phyloP scores from a whole-genome alignment of 169 alveolate genomes.

The Eimeria tenella region DNA sequence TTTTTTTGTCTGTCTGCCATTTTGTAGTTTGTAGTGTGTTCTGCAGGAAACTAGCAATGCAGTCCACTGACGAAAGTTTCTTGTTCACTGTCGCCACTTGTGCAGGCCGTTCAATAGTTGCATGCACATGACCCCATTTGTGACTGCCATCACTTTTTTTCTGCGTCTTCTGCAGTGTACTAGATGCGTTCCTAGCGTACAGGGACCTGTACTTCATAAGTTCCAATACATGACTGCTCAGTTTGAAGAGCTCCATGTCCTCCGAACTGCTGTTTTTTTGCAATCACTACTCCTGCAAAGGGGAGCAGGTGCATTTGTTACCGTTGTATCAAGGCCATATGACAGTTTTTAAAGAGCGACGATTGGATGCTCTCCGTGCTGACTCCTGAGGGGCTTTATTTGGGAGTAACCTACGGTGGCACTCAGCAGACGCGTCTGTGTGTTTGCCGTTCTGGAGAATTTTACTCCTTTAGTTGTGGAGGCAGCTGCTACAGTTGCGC shows the following conservation, averaged over 20 bases:
- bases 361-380: neutral
- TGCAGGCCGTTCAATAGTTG: neutral
- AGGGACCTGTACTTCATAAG: slow-evolving; percentile 61
- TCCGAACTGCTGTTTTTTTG: too few relatives aligned
- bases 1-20: neutral
- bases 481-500: too few relatives aligned
- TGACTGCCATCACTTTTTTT: neutral
- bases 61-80: neutral
- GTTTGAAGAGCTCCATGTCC: neutral
- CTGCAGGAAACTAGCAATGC: neutral
- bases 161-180: slow-evolving; percentile 20
- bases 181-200: slow-evolving; percentile 64
- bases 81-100: neutral
- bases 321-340: neutral
- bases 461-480: too few relatives aligned
- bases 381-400: too few relatives aligned
- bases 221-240: slow-evolving; percentile 31
- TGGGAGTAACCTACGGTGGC: too few relatives aligned
- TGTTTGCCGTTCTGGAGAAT: too few relatives aligned
- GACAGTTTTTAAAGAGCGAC: neutral
- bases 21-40: neutral
- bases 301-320: too few relatives aligned
- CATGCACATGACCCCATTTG: neutral
- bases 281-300: too few relatives aligned
- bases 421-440: too few relatives aligned